Evolutionary conservation across 2,329 filamentous ascomycete genomes (phyloP), one percentile per base, ranked within the genome.

Genomic region (Paecilomyces variotii): DNA sequence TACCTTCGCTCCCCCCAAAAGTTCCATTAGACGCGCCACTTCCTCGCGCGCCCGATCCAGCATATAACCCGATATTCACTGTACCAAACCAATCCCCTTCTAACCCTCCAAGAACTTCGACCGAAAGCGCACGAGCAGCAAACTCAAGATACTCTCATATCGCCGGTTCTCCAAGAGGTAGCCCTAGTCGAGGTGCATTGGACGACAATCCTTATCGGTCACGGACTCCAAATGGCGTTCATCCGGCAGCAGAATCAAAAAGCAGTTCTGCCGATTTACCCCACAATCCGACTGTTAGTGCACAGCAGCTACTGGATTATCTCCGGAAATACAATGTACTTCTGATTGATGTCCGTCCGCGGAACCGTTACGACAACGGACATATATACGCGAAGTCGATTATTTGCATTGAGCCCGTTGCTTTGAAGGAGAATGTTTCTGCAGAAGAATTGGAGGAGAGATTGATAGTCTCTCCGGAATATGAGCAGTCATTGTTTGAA

Each of bases 331-430:
- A 76, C 75, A 86, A 75, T 61, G 80, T 97, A 26, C 77, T 99
- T 11, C 72, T 97, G 26, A 91, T 99, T 63, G 94, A 99, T 72
- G 85, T 97, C 50, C 87, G 94, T 45, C 79, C 84, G 58, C 86
- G 94, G 27, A 84, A 89, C 56, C 84, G 89, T 7, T 99, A 90
- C 69, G 91, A 97, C 65, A 82, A 87, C 54, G 94, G 94, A 0
- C 94, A 99, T 70, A 91, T 99, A 62, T 88, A 89, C 78, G 86
- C 89, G 4, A 87, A 87, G 58, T 87, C 85, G 4, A 89, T 91
- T 45, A 90, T 99, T 52, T 99, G 94, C 72, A 84, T 99, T 60
- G 94, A 99, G 67, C 91, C 92, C 26, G 83, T 95, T 52, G 83
- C 87, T 9, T 73, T 91, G 54, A 84, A 89, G 57, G 83, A 87